Evolutionary conservation across 2,329 filamentous ascomycete species (phyloP).

Genomic region (Sporothrix brunneoviolacea): DNA sequence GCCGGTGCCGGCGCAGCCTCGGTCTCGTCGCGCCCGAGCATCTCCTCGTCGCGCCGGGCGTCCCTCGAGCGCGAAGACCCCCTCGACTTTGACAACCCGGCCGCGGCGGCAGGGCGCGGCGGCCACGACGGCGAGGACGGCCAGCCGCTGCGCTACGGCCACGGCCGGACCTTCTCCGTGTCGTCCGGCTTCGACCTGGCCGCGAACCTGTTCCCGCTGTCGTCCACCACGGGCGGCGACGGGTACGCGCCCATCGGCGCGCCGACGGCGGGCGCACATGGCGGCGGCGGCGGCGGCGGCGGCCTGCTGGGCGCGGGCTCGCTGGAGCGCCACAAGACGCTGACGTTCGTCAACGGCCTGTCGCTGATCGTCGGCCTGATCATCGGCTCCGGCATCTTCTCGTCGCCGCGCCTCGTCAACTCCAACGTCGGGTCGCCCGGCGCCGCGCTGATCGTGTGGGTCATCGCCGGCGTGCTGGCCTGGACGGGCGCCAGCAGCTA

Average conservation of each 20-base stretch:
- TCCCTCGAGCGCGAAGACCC: conserved; percentile 86
- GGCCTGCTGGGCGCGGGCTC: conserved; percentile 64
- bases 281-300: conserved; percentile 45
- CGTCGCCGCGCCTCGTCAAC: conserved; percentile 56
- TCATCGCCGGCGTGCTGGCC: conserved; percentile 53
- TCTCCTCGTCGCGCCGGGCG: conserved; percentile 84
- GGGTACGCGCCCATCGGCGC: conserved; percentile 83
- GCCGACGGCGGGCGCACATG: conserved; percentile 53
- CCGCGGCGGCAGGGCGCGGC: conserved; percentile 30
- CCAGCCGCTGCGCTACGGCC: conserved; percentile 43
- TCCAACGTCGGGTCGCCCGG: conserved; percentile 57
- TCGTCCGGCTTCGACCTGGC: conserved; percentile 94
- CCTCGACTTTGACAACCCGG: conserved; percentile 56
- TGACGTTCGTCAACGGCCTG: conserved; percentile 90
- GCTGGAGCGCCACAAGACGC: conserved; percentile 88
- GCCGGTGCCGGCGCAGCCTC: conserved; percentile 48
- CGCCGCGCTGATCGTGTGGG: conserved; percentile 51
- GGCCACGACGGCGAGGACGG: conserved; percentile 27
- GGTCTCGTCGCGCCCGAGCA: conserved; percentile 75
- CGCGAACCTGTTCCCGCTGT: conserved; percentile 86
- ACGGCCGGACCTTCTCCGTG: conserved; percentile 73
- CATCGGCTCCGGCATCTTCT: conserved; percentile 70
- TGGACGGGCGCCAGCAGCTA: conserved; percentile 59
- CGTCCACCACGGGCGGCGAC: conserved; percentile 60
- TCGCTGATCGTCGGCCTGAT: conserved; percentile 88